Evolutionary conservation across 495 filamentous ascomycete species (phyloP), one percentile per base, ranked within the genome.

Genomic region (Aspergillus mulundensis): DNA sequence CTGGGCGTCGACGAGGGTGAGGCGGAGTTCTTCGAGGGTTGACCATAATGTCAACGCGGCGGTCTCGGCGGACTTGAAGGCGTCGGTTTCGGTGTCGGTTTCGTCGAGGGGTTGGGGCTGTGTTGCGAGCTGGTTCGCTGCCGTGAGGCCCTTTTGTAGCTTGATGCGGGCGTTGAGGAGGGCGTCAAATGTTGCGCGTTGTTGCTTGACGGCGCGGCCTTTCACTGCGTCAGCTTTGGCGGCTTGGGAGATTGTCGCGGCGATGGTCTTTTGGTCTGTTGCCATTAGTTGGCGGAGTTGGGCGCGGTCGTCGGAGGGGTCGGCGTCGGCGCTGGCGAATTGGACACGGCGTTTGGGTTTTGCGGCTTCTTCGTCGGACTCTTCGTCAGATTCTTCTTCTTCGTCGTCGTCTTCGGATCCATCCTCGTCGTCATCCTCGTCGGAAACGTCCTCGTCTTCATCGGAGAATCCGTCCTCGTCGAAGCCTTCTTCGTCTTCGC

Each of bases 1-100:
- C 34, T 79, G 72, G 7, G 77, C 71, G n/a, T 77, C 71, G 4
- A 78, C 72, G 15, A 90, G 75, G 20, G 81, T 74, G 50, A 76
- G 66, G 14, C 92, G 86, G 56, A 96, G 82, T 20, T 77, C 78
- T 62, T 91, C 86, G 24, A 98, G 79, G 1, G 86, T 85, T 58
- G 87, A 93, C 86, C 90, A 96, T 40, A 98, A 80, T 41, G 85
- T 85, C 21, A 96, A 70, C 0, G 91, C 94, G n/a, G 92, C 92
- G 18, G 81, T 79, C 73, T 97, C 94, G 8, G 92, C 95, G 0
- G 87, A 87, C 58, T 85, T 77, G 60, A 95, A 67, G 2, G 72
- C 74, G 42, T 79, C 67, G 4, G 70, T 70, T 28, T 75, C 63
- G 4, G 70, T 70, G 30, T 75, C 63, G 19, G 63, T 61, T 21